These are phyloP conservation scores for Stephania cephalantha DNA, from an alignment of 164 flowering plant genomes.

Conservation along the genomic window DNA sequence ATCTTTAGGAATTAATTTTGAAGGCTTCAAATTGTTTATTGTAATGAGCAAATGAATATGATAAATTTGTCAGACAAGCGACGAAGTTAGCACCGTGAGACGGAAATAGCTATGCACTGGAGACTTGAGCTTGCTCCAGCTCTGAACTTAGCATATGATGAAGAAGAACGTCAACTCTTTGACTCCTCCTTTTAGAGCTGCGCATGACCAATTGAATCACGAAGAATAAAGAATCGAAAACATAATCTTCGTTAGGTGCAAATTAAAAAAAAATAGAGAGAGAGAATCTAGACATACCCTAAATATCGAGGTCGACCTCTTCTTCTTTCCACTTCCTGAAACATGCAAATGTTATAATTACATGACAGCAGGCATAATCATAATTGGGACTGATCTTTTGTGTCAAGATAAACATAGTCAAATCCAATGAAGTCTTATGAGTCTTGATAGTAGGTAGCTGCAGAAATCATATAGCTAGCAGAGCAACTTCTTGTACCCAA, in stretches of 20 bases:
- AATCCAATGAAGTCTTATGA: not conserved
- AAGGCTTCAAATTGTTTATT: not conserved
- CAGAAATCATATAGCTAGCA: not conserved
- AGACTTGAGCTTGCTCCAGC: conserved; percentile 23
- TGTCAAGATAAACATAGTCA: not conserved
- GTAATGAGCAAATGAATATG: not conserved
- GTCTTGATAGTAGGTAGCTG: not conserved
- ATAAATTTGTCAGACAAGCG: not conserved
- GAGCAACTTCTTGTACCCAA: not conserved
- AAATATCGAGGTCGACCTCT: conserved; percentile 26
- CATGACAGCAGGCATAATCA: not conserved
- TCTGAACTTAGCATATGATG: conserved; percentile 89
- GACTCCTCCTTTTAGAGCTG: conserved; percentile 75
- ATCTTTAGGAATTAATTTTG: not conserved
- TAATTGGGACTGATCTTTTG: not conserved
- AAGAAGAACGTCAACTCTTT: conserved; percentile 71
- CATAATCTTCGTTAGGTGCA: not conserved
- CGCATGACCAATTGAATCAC: conserved; percentile 12
- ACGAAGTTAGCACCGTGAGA: conserved; percentile 1
- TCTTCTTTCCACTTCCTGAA: conserved; percentile 35
- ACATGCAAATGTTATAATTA: not conserved
- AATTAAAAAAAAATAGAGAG: not conserved
- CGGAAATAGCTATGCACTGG: not conserved
- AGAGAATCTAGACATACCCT: conserved; percentile 33
- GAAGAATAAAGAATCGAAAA: not conserved